These are phyloP conservation scores for Lactarius vividus DNA, from an alignment of 768 basidiomycete genomes.

Conservation along the genomic window DNA sequence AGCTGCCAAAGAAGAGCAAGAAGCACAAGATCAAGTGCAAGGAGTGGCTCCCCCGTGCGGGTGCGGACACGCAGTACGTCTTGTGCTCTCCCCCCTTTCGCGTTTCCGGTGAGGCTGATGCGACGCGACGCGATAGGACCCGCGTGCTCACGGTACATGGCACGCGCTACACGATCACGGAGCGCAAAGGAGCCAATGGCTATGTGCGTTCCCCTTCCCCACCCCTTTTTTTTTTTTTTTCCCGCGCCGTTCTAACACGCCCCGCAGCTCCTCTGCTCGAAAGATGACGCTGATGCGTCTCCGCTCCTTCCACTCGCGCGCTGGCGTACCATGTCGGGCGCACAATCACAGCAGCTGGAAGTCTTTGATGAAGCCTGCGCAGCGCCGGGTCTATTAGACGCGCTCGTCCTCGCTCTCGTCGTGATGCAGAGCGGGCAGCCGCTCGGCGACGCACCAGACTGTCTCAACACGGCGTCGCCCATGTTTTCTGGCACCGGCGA, in stretches of 20 bases:
- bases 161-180: conserved; percentile 14
- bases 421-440: conserved; percentile 17
- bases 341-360: conserved; percentile 13
- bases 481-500: background rate
- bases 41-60: conserved; percentile 17
- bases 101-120: background rate
- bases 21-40: conserved; percentile 21
- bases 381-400: conserved; percentile 16
- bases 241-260: background rate
- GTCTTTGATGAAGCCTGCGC: conserved; percentile 16
- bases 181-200: conserved; percentile 11
- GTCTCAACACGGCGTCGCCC: conserved; percentile 9
- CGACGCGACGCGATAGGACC: conserved; percentile 2
- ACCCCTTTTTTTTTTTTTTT: background rate
- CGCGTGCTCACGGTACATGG: conserved; percentile 16
- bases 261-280: conserved; percentile 3
- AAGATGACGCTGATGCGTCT: background rate
- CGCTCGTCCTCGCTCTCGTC: conserved; percentile 20
- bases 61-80: conserved; percentile 7
- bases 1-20: conserved; percentile 1
- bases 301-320: conserved; percentile 18
- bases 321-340: conserved; percentile 12
- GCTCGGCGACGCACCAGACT: conserved; percentile 16
- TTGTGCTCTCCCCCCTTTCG: background rate
- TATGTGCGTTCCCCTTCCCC: conserved; percentile 5